Evolutionary conservation across 139 green algal genomes (phyloP), one percentile per base, ranked within the genome.

Genomic region (Volvox reticuliferus): DNA sequence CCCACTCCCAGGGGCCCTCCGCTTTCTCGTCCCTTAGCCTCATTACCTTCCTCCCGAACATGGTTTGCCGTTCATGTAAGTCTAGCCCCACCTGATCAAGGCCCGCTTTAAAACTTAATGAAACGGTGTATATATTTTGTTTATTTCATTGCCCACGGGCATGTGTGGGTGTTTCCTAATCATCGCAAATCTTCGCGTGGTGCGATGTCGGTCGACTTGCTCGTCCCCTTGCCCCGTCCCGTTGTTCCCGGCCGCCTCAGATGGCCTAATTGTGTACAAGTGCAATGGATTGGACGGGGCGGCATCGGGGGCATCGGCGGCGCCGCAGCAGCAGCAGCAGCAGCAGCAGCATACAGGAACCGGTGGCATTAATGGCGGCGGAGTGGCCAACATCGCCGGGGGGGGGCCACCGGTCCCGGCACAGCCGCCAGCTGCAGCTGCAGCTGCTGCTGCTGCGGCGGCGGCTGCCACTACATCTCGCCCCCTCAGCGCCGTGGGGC

Each of bases 261-360:
- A 91, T 28, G 87, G 76, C 14, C 61, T 91, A 3, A 63, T 86
- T 26, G 87, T 86, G 22, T 86, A 91, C 87, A 63, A 65, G 19
- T 91, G 87, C 76, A 91, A 86, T 44, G 87, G 87, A 1, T 19
- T 90, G 20, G 55, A 85, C 24, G 36, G 26, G 0, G n/a, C 32
- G 37, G 14, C 9, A 28, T 24, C 20, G 85, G 5, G 16, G 69
- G 36, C 44, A 30, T 36, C 18, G 44, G 69, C 0, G 37, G 44
- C 79, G 14, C 9, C 20, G 50, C 16, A 17, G 28, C 78, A 1
- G 37, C 36, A 19, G 78, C 37, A 2, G 37, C 30, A 1, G 9
- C 78, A 2, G 37, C 76, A 55, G 14, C 33, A 32, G 44, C 5
- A 55, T 9, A 9, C 44, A 55, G 44, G 44, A 55, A 55, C 5